Base-by-base conservation (phyloP, 306 rosid genomes). In the Hippophae gyantsensis region DNA sequence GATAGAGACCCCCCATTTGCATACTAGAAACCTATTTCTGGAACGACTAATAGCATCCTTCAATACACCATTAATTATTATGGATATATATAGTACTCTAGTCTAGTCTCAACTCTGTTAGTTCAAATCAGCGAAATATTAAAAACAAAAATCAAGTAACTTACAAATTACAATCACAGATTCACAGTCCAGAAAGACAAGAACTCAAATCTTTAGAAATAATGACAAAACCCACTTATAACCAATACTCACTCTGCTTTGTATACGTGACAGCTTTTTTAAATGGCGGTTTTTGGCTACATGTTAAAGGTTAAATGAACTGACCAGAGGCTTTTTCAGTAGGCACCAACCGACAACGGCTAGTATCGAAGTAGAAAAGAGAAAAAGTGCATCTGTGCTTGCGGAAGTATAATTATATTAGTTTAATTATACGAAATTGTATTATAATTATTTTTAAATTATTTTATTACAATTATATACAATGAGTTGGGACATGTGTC, bases 321-420 rank as follows among this genome's bases (percentile, higher is more conserved):
- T 62, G 43, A 59, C 49, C 50, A 72, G 57, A 69, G 53, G 62
- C 48, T 53, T 61, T 32, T 60, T 48, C 61, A 57, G 56, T 56
- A 18, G 46, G 56, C 13, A 62, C 61, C 76, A 8, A 71, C 78
- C 79, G 81, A 85, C 89, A 57, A 8, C 51, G 41, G 67, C 72
- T 82, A 79, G 82, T 82, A 76, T 79, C 18, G 38, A 58, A 54
- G 70, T 69, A 76, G 66, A 69, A 8, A 44, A 64, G 9, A 57
- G 58, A 45, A 57, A 26, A 54, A 3, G 42, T 58, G 12, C n/a
- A 25, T 46, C 3, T 25, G 8, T 47, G 3, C 46, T 18, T 18
- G 23, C 23, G 1, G 23, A 18, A 18, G 1, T 18, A 18, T 18
- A 18, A 18, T 18, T 18, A 18, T 18, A 18, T 18, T 18, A 18